Percentiles rank a stretch among this genome's conserved stretches.
These are phyloP conservation scores for Gracilaria caudata DNA, from an alignment of 23 red algal genomes.

Conservation along the genomic window DNA sequence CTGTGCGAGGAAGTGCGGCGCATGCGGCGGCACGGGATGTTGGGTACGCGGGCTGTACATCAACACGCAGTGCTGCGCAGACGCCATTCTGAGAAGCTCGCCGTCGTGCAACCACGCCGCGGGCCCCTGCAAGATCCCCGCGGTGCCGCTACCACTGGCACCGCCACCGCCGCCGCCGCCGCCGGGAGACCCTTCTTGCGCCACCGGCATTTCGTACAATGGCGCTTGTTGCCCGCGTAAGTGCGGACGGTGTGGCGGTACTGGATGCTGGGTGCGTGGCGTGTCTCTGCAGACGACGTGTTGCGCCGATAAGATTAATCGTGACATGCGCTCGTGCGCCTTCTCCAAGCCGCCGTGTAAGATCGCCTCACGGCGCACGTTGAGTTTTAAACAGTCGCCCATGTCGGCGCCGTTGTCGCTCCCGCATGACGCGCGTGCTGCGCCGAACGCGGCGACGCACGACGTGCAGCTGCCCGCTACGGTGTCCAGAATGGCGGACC, in stretches of 20 bases:
- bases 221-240: conserved; percentile 25
- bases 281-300: conserved; percentile 7
- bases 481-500: conserved; percentile 43
- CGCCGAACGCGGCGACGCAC: background rate
- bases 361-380: background rate
- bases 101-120: conserved; percentile 40
- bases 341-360: conserved; percentile 24
- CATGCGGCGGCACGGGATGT: conserved; percentile 25
- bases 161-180: conserved; percentile 17
- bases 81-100: background rate
- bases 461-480: background rate
- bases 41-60: conserved; percentile 23
- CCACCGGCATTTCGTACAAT: background rate
- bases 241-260: conserved; percentile 13
- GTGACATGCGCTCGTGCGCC: conserved; percentile 14
- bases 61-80: conserved; percentile 22
- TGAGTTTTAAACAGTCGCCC: background rate
- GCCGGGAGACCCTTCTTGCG: conserved; percentile 13
- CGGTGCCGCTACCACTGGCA: conserved; percentile 2
- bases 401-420: background rate
- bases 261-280: conserved; percentile 21
- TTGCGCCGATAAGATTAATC: conserved; percentile 19
- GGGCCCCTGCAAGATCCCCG: conserved; percentile 21
- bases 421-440: background rate
- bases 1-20: conserved; percentile 29